Evolutionary conservation across 176 grass and related monocot species (phyloP), one percentile per base, ranked within the genome.

Genomic region (Zea luxurians): DNA sequence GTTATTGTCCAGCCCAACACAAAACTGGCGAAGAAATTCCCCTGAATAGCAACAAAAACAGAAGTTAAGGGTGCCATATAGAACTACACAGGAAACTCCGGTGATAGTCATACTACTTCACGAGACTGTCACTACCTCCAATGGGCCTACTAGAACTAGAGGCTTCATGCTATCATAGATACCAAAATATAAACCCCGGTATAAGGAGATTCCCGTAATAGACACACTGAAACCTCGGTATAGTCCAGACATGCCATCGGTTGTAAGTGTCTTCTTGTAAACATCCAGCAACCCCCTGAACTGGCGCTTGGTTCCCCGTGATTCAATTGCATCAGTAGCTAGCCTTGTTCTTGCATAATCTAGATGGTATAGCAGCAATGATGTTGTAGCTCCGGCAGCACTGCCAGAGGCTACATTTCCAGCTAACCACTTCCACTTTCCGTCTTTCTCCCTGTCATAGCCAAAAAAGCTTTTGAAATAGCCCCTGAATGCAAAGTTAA

Each of bases 401-500:
- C 90, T 95, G 47, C 92, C 96, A 13, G 86, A 92, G 41, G 87
- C 88, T 64, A 98, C 83, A 81, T 98, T 98, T 59, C 91, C 85
- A 36, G 87, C 87, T 83, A 94, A 49, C 80, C 85, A 90, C 69
- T 87, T 98, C 67, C 89, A 78, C 64, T 85, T 78, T 62, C 88
- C 85, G 0, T 94, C 83, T 73, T 72, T 89, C 75, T 94, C 91
- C 73, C 84, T 95, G 69, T 90, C 63, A 21, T 57, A 80, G 75
- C 85, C 87, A 8, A 99, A 99, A 41, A 95, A 61, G 62, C 80
- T 92, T 79, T 90, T 92, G 81, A 85, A 99, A 57, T 95, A 92
- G 18, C 96, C 96, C 86, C 78, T 99, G 85, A 95, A 92, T 81
- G 96, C 96, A 80, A 95, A 99, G 78, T 99, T 95, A 70, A 85